Evolutionary conservation across 2,329 filamentous ascomycete species (phyloP).

Genomic region (Ophiognomonia clavigignenti-juglandacearum): DNA sequence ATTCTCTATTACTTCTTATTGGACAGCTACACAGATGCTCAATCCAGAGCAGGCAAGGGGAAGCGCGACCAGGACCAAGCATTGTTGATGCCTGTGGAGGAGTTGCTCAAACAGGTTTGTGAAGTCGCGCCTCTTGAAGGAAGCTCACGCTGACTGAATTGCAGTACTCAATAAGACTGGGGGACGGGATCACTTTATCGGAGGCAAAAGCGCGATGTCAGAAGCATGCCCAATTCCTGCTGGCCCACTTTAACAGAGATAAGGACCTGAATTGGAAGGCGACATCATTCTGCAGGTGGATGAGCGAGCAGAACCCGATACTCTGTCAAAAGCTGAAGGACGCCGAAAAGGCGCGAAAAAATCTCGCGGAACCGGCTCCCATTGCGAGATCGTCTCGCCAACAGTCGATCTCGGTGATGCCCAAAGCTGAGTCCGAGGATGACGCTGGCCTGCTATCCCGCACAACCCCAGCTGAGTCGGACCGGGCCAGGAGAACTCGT

Average conservation of each 20-base stretch:
- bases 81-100: constrained; percentile 24
- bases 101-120: constrained; percentile 32
- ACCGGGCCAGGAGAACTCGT: constrained; percentile 18
- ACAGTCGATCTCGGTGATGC: constrained; percentile 17
- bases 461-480: constrained; percentile 3
- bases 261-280: constrained; percentile 34
- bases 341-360: constrained; percentile 2
- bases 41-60: constrained; percentile 21
- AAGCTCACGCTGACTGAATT: constrained; percentile 6
- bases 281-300: constrained; percentile 46
- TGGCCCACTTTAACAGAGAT: constrained; percentile 45
- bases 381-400: background rate
- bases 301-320: constrained; percentile 26
- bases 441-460: constrained; percentile 10
- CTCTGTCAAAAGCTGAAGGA: constrained; percentile 2
- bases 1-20: constrained; percentile 59
- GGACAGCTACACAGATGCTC: constrained; percentile 46
- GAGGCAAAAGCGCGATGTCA: constrained; percentile 43
- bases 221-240: constrained; percentile 46
- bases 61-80: constrained; percentile 29
- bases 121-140: background rate
- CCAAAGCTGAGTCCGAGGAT: constrained; percentile 15
- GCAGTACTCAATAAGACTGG: constrained; percentile 46
- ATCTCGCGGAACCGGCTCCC: background rate
- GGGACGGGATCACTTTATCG: constrained; percentile 46